Percentiles rank a stretch among this genome's conserved stretches.
Evolutionary conservation across 2,329 filamentous ascomycete genomes (phyloP).

Genomic region (Fusarium foetens): DNA sequence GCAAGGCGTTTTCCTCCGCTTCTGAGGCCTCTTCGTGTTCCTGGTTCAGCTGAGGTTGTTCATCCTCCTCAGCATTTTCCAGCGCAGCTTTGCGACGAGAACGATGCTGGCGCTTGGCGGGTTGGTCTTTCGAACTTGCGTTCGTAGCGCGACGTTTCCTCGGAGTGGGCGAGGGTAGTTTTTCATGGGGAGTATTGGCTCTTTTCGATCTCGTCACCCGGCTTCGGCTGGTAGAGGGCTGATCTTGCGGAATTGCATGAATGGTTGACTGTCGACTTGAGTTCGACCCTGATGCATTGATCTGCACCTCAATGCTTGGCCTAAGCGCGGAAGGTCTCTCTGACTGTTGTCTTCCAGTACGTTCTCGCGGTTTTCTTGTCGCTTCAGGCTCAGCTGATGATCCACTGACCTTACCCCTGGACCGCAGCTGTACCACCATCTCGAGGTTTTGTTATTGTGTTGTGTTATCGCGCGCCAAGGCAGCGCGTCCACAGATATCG

Average conservation of each 20-base stretch:
- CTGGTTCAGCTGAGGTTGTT: neutral
- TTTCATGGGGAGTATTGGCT: neutral
- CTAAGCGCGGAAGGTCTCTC: neutral
- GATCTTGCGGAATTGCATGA: neutral
- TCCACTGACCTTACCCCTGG: conserved; percentile 7
- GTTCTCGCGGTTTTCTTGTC: neutral
- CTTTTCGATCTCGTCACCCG: conserved; percentile 26
- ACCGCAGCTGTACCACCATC: conserved; percentile 29
- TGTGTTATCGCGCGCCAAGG: neutral
- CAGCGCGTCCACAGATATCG: neutral
- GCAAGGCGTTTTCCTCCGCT: conserved; percentile 19
- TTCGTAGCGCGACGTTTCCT: conserved; percentile 26
- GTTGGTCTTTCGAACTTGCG: neutral
- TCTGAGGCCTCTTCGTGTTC: neutral
- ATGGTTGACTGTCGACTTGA: neutral
- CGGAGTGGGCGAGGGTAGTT: neutral
- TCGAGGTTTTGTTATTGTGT: conserved; percentile 9
- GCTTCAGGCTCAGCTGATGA: neutral
- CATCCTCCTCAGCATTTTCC: neutral
- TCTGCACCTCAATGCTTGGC: conserved; percentile 9
- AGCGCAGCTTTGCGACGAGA: neutral
- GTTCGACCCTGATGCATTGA: neutral
- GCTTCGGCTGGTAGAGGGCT: neutral
- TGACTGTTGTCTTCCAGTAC: neutral
- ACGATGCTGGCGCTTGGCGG: conserved; percentile 11